A percentile compares a stretch with the other conserved stretches of the same genome.
Conservation (phyloP, 2,329 filamentous ascomycete species). For the Xylariales sp. region DNA sequence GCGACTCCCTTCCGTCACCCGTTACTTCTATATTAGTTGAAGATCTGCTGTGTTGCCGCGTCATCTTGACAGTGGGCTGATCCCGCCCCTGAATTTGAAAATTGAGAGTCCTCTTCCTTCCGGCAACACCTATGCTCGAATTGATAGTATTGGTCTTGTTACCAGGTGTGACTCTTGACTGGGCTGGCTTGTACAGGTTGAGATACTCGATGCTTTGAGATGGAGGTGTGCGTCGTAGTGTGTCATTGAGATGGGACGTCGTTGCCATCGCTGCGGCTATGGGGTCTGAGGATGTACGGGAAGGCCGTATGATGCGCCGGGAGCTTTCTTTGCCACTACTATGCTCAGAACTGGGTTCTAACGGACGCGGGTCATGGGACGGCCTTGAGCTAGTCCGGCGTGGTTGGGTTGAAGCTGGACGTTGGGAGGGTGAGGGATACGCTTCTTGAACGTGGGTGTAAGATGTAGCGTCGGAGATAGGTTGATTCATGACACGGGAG, state of each 20-base stretch:
- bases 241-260: conserved; percentile 14
- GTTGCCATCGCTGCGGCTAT: conserved; percentile 1
- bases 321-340: too few relatives aligned
- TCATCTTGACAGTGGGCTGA: neutral
- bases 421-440: too few relatives aligned
- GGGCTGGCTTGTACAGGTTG: conserved; percentile 14
- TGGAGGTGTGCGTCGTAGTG: conserved; percentile 16
- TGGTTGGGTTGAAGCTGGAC: too few relatives aligned
- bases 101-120: conserved; percentile 9
- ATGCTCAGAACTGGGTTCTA: too few relatives aligned
- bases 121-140: conserved; percentile 13
- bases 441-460: too few relatives aligned
- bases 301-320: neutral
- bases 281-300: neutral
- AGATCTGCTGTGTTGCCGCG: neutral
- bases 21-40: neutral
- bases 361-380: too few relatives aligned
- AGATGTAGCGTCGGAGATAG: too few relatives aligned
- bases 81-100: too few relatives aligned
- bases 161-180: neutral
- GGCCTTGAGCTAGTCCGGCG: too few relatives aligned
- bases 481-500: conserved; percentile 22
- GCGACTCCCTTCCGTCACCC: neutral
- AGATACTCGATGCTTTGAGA: conserved; percentile 21
- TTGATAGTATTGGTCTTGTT: neutral